These are phyloP conservation scores for Boletellus sp. DNA, from an alignment of 768 basidiomycete species.

Conservation along the genomic window DNA sequence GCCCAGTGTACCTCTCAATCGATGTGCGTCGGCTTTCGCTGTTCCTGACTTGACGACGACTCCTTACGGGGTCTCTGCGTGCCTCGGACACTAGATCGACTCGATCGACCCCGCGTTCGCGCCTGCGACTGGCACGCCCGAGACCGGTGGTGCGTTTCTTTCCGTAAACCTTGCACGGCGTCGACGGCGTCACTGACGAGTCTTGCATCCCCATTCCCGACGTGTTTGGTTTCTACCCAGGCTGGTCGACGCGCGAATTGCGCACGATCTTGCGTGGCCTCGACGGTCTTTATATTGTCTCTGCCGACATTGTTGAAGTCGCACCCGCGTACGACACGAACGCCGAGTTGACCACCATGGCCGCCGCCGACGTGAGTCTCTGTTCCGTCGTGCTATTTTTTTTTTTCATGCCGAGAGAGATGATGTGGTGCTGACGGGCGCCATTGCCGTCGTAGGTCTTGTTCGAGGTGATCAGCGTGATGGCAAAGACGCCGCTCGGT, in stretches of 20 bases:
- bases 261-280: constrained; percentile 73
- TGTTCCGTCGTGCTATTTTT: no score
- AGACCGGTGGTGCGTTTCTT: constrained; percentile 55
- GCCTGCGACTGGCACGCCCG: constrained; percentile 81
- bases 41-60: not conserved
- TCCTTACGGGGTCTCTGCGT: no score
- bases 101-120: constrained; percentile 80
- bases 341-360: constrained; percentile 61
- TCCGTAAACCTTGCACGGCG: no score
- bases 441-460: constrained; percentile 46
- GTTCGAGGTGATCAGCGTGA: constrained; percentile 72
- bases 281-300: constrained; percentile 72
- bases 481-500: constrained; percentile 76
- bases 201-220: no score
- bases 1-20: constrained; percentile 76
- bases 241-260: constrained; percentile 79
- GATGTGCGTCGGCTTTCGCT: constrained; percentile 45
- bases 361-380: constrained; percentile 53
- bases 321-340: constrained; percentile 76
- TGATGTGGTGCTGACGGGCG: constrained; percentile 2
- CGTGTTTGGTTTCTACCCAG: constrained; percentile 3
- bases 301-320: constrained; percentile 82
- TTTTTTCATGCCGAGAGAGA: no score
- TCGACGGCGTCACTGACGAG: no score
- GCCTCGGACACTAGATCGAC: constrained; percentile 49